Conservation (phyloP, 257 asterid species). For the Euphrasia confusa region DNA sequence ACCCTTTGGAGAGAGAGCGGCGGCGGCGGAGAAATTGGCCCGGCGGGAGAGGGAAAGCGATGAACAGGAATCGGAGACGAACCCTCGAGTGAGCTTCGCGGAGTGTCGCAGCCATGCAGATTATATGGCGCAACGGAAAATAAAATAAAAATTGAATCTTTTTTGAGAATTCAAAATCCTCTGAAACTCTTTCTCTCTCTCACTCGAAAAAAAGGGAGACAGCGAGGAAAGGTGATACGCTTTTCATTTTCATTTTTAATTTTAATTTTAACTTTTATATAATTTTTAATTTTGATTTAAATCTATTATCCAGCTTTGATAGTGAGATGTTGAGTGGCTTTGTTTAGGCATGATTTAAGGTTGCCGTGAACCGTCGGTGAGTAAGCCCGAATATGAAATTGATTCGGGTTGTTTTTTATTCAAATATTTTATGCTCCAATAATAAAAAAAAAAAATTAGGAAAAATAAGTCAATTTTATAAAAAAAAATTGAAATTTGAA, state of each 20-base stretch:
- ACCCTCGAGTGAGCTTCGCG: conserved; percentile 53
- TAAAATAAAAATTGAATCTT: no score
- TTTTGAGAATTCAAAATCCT: conserved; percentile 10
- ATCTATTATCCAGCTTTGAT: conserved; percentile 3
- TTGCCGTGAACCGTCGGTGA: no score
- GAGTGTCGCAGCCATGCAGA: conserved; percentile 59
- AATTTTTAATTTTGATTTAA: no score
- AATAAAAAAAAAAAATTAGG: no score
- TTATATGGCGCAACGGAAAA: neutral
- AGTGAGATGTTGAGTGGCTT: no score
- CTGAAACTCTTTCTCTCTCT: neutral
- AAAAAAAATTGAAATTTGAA: no score
- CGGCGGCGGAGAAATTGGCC: neutral
- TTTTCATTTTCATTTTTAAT: neutral
- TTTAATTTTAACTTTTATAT: neutral
- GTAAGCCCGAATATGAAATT: no score
- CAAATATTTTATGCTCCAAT: no score
- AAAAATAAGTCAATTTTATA: no score
- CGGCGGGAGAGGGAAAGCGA: neutral
- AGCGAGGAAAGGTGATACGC: conserved; percentile 10
- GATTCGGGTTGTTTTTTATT: no score
- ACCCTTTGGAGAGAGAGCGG: neutral
- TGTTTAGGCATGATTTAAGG: no score
- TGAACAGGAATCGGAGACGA: conserved; percentile 30
- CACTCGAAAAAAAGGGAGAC: no score